Evolutionary conservation across 495 filamentous ascomycete genomes (phyloP), one percentile per base, ranked within the genome.

Genomic region (Chaetomidium leptoderma): DNA sequence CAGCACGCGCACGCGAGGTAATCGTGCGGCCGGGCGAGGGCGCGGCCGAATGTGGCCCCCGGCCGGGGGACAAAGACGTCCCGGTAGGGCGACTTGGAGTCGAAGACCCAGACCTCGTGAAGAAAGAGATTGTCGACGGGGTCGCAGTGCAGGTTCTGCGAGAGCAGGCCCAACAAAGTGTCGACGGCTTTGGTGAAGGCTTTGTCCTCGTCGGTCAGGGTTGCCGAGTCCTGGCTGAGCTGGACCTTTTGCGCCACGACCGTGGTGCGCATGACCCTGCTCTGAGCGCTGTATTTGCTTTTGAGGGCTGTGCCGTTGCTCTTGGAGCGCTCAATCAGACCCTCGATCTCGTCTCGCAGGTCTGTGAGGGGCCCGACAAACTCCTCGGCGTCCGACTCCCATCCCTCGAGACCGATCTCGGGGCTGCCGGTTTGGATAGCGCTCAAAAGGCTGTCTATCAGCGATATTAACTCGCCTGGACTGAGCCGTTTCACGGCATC

Each of bases 181-280:
- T 90, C 79, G 11, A 96, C 77, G 6, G 95, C 69, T n/a, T 78
- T 70, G 16, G 91, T 90, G 70, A 92, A 97, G 9, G 80, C 79
- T 39, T 82, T 76, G 63, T 93, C 90, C 55, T 87, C 75, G n/a
- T 86, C 74, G 0, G 89, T 86, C 11, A 97, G 73, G 23, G 81
- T 77, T 1, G 89, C 82, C 58, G 87, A 88, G 62, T 90, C 86
- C 61, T 87, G 89, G 70, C 86, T 93, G 43, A 98, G 76, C 64
- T 88, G 86, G 8, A 97, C 87, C 60, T 88, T 90, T 64, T 96
- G 89, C 46, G 89, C 87, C 23, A 96, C 83, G 17, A 96, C 85
- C 0, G 92, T 95, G 3, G 91, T 90, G 56, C 89, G 83, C 6
- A 95, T 73, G 26, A 86, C 80, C 40, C 85, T 82, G 72, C 83